phyloP scores from a whole-genome alignment of 352 stramenopile genomes.

The Phytophthora sansomeana region DNA sequence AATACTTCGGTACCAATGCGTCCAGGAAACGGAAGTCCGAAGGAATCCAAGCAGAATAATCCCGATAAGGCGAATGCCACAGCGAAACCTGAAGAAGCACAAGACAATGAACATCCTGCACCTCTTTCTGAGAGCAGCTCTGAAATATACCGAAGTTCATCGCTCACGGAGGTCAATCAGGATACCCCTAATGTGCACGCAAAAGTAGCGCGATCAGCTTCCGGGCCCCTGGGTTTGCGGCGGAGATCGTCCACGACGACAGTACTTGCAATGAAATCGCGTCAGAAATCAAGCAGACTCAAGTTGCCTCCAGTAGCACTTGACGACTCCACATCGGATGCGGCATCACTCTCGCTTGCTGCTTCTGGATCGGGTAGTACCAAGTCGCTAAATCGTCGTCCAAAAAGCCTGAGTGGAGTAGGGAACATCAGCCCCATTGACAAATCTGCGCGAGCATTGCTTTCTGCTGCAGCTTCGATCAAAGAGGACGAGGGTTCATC shows the following conservation, averaged over 20 bases:
- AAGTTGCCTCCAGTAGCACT: conserved; percentile 20
- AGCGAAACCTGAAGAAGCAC: background rate
- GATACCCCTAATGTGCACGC: conserved; percentile 10
- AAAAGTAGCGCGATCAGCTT: conserved; percentile 15
- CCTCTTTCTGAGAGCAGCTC: background rate
- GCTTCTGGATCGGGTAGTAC: conserved; percentile 6
- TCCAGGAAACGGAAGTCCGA: conserved; percentile 6
- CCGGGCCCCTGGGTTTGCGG: conserved; percentile 14
- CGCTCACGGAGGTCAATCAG: conserved; percentile 9
- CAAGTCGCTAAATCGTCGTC: conserved; percentile 17
- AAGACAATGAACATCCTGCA: background rate
- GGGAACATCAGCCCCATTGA: background rate
- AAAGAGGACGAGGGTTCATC: conserved; percentile 11
- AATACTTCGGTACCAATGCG: background rate
- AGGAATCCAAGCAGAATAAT: background rate
- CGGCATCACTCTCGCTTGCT: background rate
- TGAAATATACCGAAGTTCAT: conserved; percentile 13
- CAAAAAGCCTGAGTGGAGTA: background rate
- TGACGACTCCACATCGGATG: conserved; percentile 9
- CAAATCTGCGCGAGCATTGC: conserved; percentile 13
- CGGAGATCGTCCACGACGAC: conserved; percentile 14
- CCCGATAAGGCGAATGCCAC: background rate
- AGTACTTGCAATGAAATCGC: conserved; percentile 7
- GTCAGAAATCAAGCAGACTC: conserved; percentile 13
- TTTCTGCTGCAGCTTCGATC: conserved; percentile 25